Conservation (phyloP, 2,329 filamentous ascomycete species). For the Nigrospora osmanthi region DNA sequence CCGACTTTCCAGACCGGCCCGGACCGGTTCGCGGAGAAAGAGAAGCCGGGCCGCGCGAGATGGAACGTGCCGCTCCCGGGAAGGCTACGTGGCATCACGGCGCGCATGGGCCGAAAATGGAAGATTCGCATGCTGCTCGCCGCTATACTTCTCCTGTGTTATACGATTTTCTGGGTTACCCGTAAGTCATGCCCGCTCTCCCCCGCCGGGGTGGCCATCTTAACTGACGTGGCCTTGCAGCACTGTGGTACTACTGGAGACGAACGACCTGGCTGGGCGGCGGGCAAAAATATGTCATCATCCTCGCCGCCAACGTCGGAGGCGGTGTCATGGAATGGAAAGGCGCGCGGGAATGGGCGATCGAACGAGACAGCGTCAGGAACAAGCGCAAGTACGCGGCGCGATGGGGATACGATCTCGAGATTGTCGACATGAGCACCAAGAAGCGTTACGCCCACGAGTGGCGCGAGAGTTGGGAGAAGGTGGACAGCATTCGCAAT, state of each 20-base stretch:
- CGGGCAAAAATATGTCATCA: conserved; percentile 86
- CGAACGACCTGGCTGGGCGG: conserved; percentile 67
- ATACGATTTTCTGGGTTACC: conserved; percentile 62
- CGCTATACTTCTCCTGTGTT: conserved; percentile 50
- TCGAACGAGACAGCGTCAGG: conserved; percentile 88
- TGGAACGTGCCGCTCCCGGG: conserved; percentile 42
- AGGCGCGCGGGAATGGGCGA: conserved; percentile 92
- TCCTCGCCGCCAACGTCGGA: conserved; percentile 87
- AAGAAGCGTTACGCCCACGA: conserved; percentile 98
- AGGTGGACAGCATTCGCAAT: conserved; percentile 87
- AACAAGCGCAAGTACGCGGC: conserved; percentile 89
- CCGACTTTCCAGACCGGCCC: conserved; percentile 57
- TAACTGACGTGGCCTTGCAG: conserved; percentile 25
- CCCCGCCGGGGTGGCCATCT: not conserved
- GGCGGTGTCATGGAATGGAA: conserved; percentile 99
- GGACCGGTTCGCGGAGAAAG: conserved; percentile 62
- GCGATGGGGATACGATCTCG: conserved; percentile 89
- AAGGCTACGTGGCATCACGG: conserved; percentile 35
- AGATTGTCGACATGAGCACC: conserved; percentile 97
- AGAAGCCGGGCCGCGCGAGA: conserved; percentile 58
- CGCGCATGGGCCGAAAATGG: conserved; percentile 54
- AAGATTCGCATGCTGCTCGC: conserved; percentile 56
- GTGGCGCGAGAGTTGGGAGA: conserved; percentile 99
- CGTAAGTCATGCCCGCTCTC: conserved; percentile 49
- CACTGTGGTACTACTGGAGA: conserved; percentile 57